Conservation (phyloP, 371 early-diverging fungal genomes). For the Mucor piriformis region DNA sequence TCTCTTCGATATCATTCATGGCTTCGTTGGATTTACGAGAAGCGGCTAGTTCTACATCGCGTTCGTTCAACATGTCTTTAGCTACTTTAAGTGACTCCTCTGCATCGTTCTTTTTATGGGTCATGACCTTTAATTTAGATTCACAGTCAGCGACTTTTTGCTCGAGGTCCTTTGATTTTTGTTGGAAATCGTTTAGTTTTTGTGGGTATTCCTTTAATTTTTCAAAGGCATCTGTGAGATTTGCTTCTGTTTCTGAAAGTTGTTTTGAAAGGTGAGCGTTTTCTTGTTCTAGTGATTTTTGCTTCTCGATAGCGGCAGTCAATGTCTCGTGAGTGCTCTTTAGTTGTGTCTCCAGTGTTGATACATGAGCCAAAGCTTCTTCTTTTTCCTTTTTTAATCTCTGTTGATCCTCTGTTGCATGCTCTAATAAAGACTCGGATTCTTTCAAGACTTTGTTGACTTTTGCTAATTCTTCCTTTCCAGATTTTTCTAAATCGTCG, state of each 20-base stretch:
- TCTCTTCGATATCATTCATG: slow-evolving; percentile 54
- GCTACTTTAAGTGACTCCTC: slow-evolving; percentile 58
- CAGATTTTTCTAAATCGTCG: slow-evolving; percentile 1
- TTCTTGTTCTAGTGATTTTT: slow-evolving; percentile 81
- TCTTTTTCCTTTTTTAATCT: slow-evolving; percentile 5
- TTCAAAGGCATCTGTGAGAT: slow-evolving; percentile 14
- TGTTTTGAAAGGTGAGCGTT: slow-evolving; percentile 15
- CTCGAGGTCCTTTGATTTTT: slow-evolving; percentile 14
- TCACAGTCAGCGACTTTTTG: slow-evolving; percentile 8
- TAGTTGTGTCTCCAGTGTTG: not conserved
- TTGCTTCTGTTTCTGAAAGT: slow-evolving; percentile 23
- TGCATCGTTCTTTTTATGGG: slow-evolving; percentile 47
- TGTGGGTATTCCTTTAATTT: too few relatives aligned
- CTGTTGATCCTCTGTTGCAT: not conserved
- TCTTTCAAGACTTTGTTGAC: not conserved
- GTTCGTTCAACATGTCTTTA: slow-evolving; percentile 58
- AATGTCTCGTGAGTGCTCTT: slow-evolving; percentile 37
- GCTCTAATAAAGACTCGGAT: not conserved
- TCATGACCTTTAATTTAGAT: slow-evolving; percentile 30
- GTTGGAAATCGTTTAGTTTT: too few relatives aligned
- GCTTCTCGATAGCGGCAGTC: slow-evolving; percentile 65
- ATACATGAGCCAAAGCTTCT: not conserved
- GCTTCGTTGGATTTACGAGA: slow-evolving; percentile 53
- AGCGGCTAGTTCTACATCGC: slow-evolving; percentile 58
- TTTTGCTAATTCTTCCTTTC: not conserved